These are phyloP conservation scores for Sclerotinia sclerotiorum DNA, from an alignment of 2,329 filamentous ascomycete species.

Conservation along the genomic window DNA sequence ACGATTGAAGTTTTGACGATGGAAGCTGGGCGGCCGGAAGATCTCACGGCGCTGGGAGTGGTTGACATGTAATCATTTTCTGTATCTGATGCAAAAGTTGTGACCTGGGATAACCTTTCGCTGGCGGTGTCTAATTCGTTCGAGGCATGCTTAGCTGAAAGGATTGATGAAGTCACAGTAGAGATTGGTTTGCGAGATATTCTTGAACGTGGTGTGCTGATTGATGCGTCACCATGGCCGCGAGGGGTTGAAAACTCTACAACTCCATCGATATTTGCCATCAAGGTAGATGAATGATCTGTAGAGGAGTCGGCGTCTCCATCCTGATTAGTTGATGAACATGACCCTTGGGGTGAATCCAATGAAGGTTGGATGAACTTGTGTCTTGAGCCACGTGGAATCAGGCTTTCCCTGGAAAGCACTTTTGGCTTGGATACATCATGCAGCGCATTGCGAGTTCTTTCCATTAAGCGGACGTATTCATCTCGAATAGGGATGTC, in stretches of 20 bases:
- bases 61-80: neutral
- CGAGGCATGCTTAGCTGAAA: neutral
- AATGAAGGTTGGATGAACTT: neutral
- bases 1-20: neutral
- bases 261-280: neutral
- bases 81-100: neutral
- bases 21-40: neutral
- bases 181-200: conserved; percentile 14
- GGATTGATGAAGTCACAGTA: neutral
- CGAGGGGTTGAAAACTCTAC: neutral
- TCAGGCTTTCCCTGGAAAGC: conserved; percentile 3
- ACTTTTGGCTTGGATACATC: conserved; percentile 35
- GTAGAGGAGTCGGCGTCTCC: conserved; percentile 26
- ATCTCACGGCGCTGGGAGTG: neutral
- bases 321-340: conserved; percentile 28
- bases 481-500: conserved; percentile 32
- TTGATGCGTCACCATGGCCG: neutral
- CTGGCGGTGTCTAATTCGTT: neutral
- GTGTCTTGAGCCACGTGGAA: neutral
- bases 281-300: neutral
- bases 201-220: conserved; percentile 6
- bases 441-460: conserved; percentile 37
- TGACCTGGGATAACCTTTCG: neutral
- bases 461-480: conserved; percentile 37
- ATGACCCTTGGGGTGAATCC: neutral